Percentiles rank a stretch among this genome's conserved stretches.
Conservation (phyloP, 2,329 filamentous ascomycete genomes). For the Madurella fahalii region DNA sequence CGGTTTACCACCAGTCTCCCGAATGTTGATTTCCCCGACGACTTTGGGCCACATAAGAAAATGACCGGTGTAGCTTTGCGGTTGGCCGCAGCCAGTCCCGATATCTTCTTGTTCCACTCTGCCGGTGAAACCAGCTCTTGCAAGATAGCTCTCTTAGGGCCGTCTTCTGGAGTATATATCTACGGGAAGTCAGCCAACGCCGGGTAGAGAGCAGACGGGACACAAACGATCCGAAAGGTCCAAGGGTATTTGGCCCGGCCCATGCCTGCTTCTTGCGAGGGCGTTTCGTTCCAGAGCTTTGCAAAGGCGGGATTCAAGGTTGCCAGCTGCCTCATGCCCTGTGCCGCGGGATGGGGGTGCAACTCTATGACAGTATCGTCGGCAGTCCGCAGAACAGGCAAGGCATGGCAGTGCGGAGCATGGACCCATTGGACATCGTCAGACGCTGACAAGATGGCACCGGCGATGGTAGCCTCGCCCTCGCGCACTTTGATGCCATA, state of each 20-base stretch:
- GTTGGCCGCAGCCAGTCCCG: conserved; percentile 38
- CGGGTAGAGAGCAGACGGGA: neutral
- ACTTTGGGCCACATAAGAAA: conserved; percentile 66
- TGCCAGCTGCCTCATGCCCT: conserved; percentile 50
- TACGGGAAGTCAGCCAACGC: conserved; percentile 29
- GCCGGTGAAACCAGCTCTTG: conserved; percentile 55
- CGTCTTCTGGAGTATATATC: conserved; percentile 52
- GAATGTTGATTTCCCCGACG: conserved; percentile 73
- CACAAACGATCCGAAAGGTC: conserved; percentile 50
- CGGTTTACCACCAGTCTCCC: conserved; percentile 63
- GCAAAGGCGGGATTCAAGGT: conserved; percentile 63
- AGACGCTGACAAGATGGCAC: conserved; percentile 54
- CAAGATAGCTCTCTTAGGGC: conserved; percentile 45
- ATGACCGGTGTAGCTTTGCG: conserved; percentile 37
- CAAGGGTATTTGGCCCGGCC: conserved; percentile 28
- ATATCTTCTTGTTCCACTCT: conserved; percentile 59
- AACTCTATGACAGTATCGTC: conserved; percentile 53
- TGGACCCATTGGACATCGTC: conserved; percentile 52
- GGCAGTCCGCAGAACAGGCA: conserved; percentile 60
- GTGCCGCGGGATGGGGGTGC: conserved; percentile 47
- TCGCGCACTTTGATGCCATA: conserved; percentile 60
- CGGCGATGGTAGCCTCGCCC: conserved; percentile 62
- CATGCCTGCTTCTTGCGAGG: conserved; percentile 21
- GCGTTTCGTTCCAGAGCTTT: conserved; percentile 58
- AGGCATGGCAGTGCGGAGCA: conserved; percentile 64